Evolutionary conservation across 2,329 filamentous ascomycete species (phyloP), one percentile per base, ranked within the genome.

Genomic region (Phyllosticta paracitricarpa): DNA sequence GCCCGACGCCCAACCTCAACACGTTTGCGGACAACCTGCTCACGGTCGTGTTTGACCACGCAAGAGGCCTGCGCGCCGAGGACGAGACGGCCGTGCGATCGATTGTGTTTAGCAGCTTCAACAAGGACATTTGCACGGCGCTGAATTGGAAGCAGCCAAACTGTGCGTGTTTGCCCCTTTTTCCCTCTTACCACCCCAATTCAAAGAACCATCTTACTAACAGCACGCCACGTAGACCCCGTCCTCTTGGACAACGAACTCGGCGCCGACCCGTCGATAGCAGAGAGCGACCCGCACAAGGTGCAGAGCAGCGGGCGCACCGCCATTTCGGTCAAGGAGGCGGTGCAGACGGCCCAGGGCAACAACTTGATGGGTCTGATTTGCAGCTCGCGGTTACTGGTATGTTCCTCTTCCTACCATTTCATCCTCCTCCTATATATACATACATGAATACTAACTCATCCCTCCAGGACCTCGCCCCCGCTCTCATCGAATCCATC

Each of bases 111-210:
- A 95, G 90, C 68, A 96, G 91, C 24, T 96, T 93, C 75, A 97
- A 96, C 71, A 81, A 89, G 12, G 88, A 87, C 65, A 84, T 97
- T 22, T 99, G 94, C 76, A 95, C 90, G 17, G 92, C 93, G 4
- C 77, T 99, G 68, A 99, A 99, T 75, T 99, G 94, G 94, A 99
- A 99, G 75, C 94, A 99, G 74, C 94, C 94, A 2, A 99, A 97
- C 71, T 99, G 85, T 87, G 72, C 76, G 83, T 76, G 24, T 25
- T 7, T 22, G 9, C 24, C 22, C 4, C 26, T 3, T 17, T 9
- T 9, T n/a, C 40, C 26, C 9, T 57, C 19, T 22, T 22, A 22
- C 2, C 19, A 22, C 10, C 28, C 1, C 22, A 14, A 4, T 7
- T 28, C 17, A 1, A 17, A 17, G 17, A 6, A 22, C 33, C 56